phyloP scores from a whole-genome alignment of 2,329 filamentous ascomycete genomes.

The Aspergillus niger region DNA sequence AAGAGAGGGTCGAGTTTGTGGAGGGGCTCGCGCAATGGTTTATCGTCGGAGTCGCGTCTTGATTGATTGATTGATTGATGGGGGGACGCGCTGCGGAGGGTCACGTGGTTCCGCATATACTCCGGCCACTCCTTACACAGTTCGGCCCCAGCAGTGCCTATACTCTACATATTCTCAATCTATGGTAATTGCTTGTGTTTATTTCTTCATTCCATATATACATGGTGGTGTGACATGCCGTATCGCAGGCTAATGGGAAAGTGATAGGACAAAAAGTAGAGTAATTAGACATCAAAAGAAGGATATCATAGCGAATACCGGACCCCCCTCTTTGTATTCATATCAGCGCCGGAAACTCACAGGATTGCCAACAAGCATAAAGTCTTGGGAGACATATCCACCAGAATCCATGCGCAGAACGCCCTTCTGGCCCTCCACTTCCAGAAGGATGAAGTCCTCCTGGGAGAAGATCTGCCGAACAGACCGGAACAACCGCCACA shows the following conservation, averaged over 20 bases:
- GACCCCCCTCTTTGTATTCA: not conserved
- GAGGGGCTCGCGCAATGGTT: conserved; percentile 24
- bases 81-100: conserved; percentile 28
- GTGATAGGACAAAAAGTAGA: not conserved
- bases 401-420: conserved; percentile 42
- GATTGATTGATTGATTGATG: conserved; percentile 5
- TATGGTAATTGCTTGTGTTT: not conserved
- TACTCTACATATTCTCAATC: not conserved
- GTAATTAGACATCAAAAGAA: conserved; percentile 20
- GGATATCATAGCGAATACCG: conserved; percentile 4
- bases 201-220: conserved; percentile 10
- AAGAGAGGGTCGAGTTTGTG: conserved; percentile 17
- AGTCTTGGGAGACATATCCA: conserved; percentile 39
- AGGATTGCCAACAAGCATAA: conserved; percentile 37
- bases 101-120: conserved; percentile 27
- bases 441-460: conserved; percentile 44
- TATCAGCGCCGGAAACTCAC: conserved; percentile 17
- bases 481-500: conserved; percentile 38
- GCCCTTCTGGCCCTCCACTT: conserved; percentile 38
- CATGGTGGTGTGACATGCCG: conserved; percentile 7
- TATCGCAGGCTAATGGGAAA: not conserved
- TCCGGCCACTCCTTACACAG: not conserved
- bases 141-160: not conserved
- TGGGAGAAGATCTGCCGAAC: conserved; percentile 43
- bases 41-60: conserved; percentile 22